These are phyloP conservation scores for Pestalotiopsis sp. DNA, from an alignment of 2,329 filamentous ascomycete species.

Conservation along the genomic window DNA sequence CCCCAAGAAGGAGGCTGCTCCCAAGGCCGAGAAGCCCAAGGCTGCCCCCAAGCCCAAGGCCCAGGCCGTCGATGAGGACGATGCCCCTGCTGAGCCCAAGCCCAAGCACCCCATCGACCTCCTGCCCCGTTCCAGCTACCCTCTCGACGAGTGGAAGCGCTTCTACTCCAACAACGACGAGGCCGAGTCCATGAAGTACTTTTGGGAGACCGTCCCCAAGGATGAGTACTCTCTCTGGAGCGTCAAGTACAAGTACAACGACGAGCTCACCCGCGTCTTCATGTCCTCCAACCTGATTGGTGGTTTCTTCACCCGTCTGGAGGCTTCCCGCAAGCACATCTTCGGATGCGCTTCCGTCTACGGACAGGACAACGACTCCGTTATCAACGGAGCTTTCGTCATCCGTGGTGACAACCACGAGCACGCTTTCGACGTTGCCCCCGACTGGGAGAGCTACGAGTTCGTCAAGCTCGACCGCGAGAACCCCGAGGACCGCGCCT, in stretches of 20 bases:
- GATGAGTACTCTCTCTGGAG: constrained; percentile 96
- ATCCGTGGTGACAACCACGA: constrained; percentile 86
- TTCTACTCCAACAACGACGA: constrained; percentile 97
- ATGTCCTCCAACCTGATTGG: constrained; percentile 99
- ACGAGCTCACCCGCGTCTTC: constrained; percentile 95
- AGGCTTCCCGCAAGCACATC: constrained; percentile 96
- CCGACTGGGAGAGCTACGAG: constrained; percentile 93
- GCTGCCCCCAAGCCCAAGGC: constrained; percentile 50
- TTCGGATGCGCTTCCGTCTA: constrained; percentile 92
- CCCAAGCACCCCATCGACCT: constrained; percentile 93
- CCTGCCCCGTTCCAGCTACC: constrained; percentile 77
- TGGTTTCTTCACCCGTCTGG: constrained; percentile 96
- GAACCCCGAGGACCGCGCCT: constrained; percentile 82
- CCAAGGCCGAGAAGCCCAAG: constrained; percentile 49
- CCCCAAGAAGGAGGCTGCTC: constrained; percentile 78
- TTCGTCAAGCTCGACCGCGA: constrained; percentile 95
- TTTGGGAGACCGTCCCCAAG: constrained; percentile 95
- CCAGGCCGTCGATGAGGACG: constrained; percentile 47
- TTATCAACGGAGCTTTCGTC: constrained; percentile 92
- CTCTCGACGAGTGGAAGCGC: constrained; percentile 98
- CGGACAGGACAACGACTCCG: constrained; percentile 82
- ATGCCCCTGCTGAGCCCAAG: constrained; percentile 69
- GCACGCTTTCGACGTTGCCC: constrained; percentile 93
- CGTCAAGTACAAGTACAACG: constrained; percentile 98
- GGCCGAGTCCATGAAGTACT: constrained; percentile 85